Percentiles rank a stretch among this genome's conserved stretches.
Evolutionary conservation across 2,329 filamentous ascomycete species (phyloP).

Genomic region (Fusarium acutatum): DNA sequence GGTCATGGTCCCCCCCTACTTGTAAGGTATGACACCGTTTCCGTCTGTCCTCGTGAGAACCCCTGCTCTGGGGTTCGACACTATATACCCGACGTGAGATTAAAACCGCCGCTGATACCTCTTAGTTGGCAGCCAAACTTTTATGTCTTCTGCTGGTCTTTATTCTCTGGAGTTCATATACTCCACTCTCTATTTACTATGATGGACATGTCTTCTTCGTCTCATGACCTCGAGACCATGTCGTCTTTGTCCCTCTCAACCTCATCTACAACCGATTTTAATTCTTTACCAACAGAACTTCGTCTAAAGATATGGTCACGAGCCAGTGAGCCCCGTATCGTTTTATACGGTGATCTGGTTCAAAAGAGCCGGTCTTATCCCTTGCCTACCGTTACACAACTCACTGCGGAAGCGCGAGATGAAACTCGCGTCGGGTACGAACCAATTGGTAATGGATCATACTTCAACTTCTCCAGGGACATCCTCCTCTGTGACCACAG

Average conservation of each 20-base stretch:
- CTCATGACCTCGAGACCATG: conserved; percentile 6
- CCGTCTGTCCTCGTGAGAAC: conserved; percentile 41
- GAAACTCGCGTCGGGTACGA: conserved; percentile 49
- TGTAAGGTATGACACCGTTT: conserved; percentile 42
- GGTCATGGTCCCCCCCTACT: conserved; percentile 37
- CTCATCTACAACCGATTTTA: conserved; percentile 37
- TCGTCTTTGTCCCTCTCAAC: conserved; percentile 6
- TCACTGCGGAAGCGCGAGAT: conserved; percentile 47
- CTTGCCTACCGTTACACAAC: conserved; percentile 48
- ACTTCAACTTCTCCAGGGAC: conserved; percentile 49
- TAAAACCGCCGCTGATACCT: conserved; percentile 37
- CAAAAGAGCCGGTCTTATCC: conserved; percentile 44
- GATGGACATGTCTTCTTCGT: conserved; percentile 10
- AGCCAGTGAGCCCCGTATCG: conserved; percentile 48
- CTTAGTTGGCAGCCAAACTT: conserved; percentile 23
- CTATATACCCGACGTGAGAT: conserved; percentile 37
- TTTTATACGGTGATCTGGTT: conserved; percentile 48
- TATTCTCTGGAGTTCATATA: conserved; percentile 5
- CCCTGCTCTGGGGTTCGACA: conserved; percentile 34
- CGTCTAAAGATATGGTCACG: conserved; percentile 51
- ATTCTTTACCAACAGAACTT: conserved; percentile 47
- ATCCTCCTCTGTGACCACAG: conserved; percentile 51
- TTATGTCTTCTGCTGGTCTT: conserved; percentile 21
- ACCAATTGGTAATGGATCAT: conserved; percentile 47
- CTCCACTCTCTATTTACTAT: conserved; percentile 3